Evolutionary conservation across 1,139 yeast species (phyloP), one percentile per base, ranked within the genome.

Genomic region (Debaryomyces sp.): DNA sequence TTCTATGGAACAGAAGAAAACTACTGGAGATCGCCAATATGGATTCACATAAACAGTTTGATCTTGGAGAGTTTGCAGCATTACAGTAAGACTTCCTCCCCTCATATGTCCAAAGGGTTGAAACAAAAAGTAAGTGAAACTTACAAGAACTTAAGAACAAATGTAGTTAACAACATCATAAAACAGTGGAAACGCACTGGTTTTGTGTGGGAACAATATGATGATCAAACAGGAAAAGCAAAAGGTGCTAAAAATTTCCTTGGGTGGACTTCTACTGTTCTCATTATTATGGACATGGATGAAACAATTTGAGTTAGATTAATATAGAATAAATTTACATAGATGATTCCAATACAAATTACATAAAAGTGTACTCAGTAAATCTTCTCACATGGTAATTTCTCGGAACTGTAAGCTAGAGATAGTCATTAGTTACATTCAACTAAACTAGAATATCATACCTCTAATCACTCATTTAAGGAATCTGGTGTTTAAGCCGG

Each of bases 21-120:
- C 66, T 94, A 94, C 70, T 94, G 99, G 99, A 80, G 96, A 51
- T 95, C 97, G 0, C 92, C 96, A 17, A 78, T 94, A 38, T 95
- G 99, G 99, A 75, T 91, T 58, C 89, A 91, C 63, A 88, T 94
- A 62, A 95, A 95, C 69, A 92, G 90, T 62, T 73, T 94, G 66
- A 74, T 86, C 6, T 73, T 94, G 44, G 95, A 91, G 49, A 79
- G 89, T 8, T 72, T 95, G 54, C 68, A 73, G 45, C 70, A 81
- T 61, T 94, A 92, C 49, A 56, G 61, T 6, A 56, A 57, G 6
- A 60, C 54, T 15, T 59, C 64, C 1, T 52, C 57, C 9, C 15
- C 43, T 4, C 55, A 60, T 15, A 50, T 63, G 48, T 67, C 75
- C 1, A 56, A 64, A 38, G 58, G 54, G 12, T 64, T 79, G 35